Evolutionary conservation across 306 rosid genomes (phyloP).

Genomic region (Cajanus cajan): DNA sequence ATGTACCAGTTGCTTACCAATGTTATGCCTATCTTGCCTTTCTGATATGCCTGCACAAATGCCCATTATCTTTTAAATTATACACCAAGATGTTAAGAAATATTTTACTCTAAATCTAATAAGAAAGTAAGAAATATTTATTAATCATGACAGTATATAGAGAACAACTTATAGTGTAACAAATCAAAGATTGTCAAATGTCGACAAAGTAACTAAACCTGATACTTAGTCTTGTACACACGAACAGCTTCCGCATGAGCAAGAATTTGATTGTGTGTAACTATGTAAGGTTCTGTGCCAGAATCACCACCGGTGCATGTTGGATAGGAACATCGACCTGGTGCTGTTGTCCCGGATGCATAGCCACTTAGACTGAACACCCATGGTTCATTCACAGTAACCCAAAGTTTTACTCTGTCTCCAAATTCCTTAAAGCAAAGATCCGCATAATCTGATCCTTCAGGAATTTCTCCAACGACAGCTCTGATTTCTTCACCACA

Average conservation of each 20-base stretch:
- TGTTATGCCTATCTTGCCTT: conserved; percentile 52
- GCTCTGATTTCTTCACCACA: conserved; percentile 59
- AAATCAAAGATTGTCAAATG: too few species aligned
- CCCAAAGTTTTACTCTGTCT: conserved; percentile 59
- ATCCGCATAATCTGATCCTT: conserved; percentile 27
- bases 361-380: conserved; percentile 29
- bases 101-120: too few species aligned
- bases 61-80: too few species aligned
- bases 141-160: too few species aligned
- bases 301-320: conserved; percentile 34
- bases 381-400: conserved; percentile 59
- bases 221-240: not conserved
- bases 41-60: conserved; percentile 37
- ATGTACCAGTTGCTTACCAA: conserved; percentile 34
- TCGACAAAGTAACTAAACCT: too few species aligned
- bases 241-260: conserved; percentile 7
- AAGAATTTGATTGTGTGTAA: conserved; percentile 21
- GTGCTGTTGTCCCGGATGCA: conserved; percentile 27
- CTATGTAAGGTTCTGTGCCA: conserved; percentile 19
- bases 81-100: too few species aligned
- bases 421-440: conserved; percentile 49
- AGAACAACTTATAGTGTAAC: too few species aligned
- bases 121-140: too few species aligned
- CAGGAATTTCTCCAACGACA: conserved; percentile 77
- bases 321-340: conserved; percentile 27